Conservation (phyloP, 495 filamentous ascomycete genomes). For the Penicillium daleae region DNA sequence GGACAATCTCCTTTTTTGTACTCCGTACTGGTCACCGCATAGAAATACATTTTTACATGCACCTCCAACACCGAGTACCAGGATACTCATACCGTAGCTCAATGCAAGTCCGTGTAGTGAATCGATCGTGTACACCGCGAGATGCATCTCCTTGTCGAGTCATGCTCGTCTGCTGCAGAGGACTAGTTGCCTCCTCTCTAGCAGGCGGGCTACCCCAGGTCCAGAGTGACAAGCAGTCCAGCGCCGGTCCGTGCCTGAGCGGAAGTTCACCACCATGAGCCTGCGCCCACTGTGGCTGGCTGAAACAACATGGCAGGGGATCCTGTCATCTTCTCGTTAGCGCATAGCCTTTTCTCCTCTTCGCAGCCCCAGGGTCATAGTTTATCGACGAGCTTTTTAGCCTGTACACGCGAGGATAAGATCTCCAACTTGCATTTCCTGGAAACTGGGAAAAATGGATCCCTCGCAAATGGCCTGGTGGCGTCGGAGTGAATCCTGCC, state of each 20-base stretch:
- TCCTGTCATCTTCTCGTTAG: conserved; percentile 1
- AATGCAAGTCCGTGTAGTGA: neutral
- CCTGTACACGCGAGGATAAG: conserved; percentile 9
- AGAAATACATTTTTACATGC: neutral
- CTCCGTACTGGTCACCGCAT: neutral
- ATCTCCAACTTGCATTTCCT: conserved; percentile 38
- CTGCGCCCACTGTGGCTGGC: conserved; percentile 20
- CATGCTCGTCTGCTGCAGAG: conserved; percentile 2
- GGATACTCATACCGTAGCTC: conserved; percentile 3
- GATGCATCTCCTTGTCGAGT: conserved; percentile 1
- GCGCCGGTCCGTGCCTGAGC: conserved; percentile 9
- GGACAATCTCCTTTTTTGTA: neutral
- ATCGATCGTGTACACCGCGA: neutral
- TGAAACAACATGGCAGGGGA: no score
- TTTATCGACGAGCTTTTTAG: conserved; percentile 3
- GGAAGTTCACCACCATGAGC: conserved; percentile 4
- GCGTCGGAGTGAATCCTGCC: conserved; percentile 17
- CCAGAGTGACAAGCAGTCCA: conserved; percentile 12
- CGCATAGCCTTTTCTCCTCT: neutral
- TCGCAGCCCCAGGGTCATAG: neutral
- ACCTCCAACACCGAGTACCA: conserved; percentile 10
- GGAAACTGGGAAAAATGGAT: conserved; percentile 31
- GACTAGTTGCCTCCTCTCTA: neutral
- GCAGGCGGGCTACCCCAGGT: conserved; percentile 5
- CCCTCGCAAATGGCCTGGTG: conserved; percentile 20